Conservation (phyloP, 768 basidiomycete genomes). For the Boletus edulis region DNA sequence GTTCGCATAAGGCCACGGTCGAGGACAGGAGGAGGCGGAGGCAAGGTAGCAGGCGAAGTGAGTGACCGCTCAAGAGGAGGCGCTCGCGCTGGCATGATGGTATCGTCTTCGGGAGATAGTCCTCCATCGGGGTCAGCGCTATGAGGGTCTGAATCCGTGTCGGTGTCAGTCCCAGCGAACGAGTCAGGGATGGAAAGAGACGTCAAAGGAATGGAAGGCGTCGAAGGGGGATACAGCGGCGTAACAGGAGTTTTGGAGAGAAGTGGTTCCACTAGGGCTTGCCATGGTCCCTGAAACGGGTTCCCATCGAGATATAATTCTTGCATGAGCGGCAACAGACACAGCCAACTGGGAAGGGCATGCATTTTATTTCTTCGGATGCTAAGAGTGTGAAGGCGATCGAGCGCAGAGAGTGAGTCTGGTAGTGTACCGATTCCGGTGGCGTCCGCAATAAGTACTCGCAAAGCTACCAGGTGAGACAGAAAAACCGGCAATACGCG, state of each 20-base stretch:
- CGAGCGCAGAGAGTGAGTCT: slow-evolving; percentile 66
- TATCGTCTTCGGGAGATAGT: slow-evolving; percentile 56
- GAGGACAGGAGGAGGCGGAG: slow-evolving; percentile 17
- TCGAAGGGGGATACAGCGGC: slow-evolving; percentile 64
- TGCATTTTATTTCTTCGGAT: slow-evolving; percentile 85
- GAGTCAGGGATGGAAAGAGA: slow-evolving; percentile 48
- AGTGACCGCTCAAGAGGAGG: slow-evolving; percentile 51
- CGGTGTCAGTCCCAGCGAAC: slow-evolving; percentile 45
- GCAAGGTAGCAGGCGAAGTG: slow-evolving; percentile 45
- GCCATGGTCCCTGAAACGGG: slow-evolving; percentile 94
- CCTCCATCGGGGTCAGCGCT: slow-evolving; percentile 35
- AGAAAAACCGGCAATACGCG: slow-evolving; percentile 91
- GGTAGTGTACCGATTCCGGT: slow-evolving; percentile 82
- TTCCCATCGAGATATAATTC: slow-evolving; percentile 92
- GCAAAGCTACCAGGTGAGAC: slow-evolving; percentile 68
- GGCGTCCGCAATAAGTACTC: slow-evolving; percentile 89
- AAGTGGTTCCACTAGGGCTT: slow-evolving; percentile 82
- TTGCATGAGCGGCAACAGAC: slow-evolving; percentile 80
- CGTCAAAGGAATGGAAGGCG: slow-evolving; percentile 53
- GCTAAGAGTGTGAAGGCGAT: slow-evolving; percentile 85
- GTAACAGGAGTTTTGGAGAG: slow-evolving; percentile 60
- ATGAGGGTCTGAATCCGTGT: slow-evolving; percentile 52
- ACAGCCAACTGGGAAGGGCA: slow-evolving; percentile 92
- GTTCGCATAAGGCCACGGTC: slow-evolving; percentile 61
- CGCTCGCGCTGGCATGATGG: slow-evolving; percentile 64